phyloP scores from a whole-genome alignment of 257 asterid species.

The Gardenia jasminoides region DNA sequence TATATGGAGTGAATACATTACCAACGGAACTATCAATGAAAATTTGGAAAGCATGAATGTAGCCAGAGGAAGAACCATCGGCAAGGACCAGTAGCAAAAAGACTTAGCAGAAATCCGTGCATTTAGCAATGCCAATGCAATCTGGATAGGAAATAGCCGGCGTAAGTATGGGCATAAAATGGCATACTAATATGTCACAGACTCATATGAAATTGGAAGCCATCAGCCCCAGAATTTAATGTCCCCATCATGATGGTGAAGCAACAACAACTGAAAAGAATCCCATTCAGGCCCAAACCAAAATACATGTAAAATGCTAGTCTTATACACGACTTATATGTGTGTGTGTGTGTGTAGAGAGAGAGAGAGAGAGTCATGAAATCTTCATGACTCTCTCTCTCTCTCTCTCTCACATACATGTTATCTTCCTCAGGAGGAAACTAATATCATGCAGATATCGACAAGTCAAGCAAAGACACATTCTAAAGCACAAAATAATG shows the following conservation, averaged over 20 bases:
- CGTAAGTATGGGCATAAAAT: neutral
- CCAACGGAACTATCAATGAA: constrained; percentile 83
- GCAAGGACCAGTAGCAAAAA: constrained; percentile 65
- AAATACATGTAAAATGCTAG: neutral
- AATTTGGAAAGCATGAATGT: constrained; percentile 78
- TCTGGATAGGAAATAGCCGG: constrained; percentile 37
- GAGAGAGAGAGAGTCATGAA: no score
- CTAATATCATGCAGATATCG: neutral
- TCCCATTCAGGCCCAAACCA: neutral
- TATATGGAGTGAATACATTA: constrained; percentile 31
- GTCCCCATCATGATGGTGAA: neutral
- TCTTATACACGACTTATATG: no score
- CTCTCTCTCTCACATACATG: no score
- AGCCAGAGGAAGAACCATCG: constrained; percentile 54
- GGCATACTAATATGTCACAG: neutral
- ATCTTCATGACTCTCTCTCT: no score
- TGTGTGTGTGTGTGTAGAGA: no score
- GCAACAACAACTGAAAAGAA: neutral
- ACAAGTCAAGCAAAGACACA: neutral
- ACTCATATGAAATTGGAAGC: neutral
- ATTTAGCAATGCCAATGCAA: constrained; percentile 69
- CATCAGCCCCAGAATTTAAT: no score
- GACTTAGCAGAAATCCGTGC: constrained; percentile 79
- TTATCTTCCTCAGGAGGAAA: no score
- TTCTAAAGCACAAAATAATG: neutral